Conservation (phyloP, 2,329 filamentous ascomycete genomes). For the Chaetomium strumarium region DNA sequence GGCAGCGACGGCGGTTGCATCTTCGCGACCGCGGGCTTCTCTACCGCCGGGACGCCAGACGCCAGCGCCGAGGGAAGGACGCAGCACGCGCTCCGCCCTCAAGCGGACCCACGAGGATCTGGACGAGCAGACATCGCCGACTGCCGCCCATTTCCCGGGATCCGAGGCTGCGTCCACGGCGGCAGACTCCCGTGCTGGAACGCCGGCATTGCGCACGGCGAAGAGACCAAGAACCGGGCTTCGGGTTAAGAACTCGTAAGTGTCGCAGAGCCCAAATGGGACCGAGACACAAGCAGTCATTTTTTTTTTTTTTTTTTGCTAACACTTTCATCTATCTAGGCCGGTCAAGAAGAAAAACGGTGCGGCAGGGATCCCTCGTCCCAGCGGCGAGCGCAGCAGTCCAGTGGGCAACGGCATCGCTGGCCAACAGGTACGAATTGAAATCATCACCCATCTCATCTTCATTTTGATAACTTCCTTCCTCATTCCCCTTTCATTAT, state of each 20-base stretch:
- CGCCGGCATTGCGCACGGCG: conserved; percentile 50
- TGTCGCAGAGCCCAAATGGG: conserved; percentile 12
- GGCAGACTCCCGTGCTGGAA: conserved; percentile 53
- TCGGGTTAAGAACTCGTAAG: conserved; percentile 65
- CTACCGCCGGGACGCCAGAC: conserved; percentile 19
- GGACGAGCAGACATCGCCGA: conserved; percentile 49
- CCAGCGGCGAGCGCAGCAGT: conserved; percentile 58
- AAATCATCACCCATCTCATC: background rate
- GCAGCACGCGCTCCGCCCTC: conserved; percentile 42
- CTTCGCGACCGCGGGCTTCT: conserved; percentile 11
- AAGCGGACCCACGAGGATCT: conserved; percentile 52
- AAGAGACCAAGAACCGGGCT: conserved; percentile 58
- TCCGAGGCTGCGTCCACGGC: conserved; percentile 42
- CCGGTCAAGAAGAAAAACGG: conserved; percentile 71
- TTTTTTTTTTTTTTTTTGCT: conserved; percentile 12
- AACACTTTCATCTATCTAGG: conserved; percentile 38
- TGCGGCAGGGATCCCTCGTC: conserved; percentile 61
- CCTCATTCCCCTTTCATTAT: conserved; percentile 4
- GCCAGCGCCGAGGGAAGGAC: conserved; percentile 32
- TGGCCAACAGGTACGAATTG: conserved; percentile 48
- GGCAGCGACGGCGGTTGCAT: conserved; percentile 11
- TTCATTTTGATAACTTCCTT: background rate
- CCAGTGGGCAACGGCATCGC: conserved; percentile 47
- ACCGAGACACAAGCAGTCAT: background rate
- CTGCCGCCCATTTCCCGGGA: conserved; percentile 43